Evolutionary conservation across 495 filamentous ascomycete species (phyloP).

Genomic region (Podospora fimiseda): DNA sequence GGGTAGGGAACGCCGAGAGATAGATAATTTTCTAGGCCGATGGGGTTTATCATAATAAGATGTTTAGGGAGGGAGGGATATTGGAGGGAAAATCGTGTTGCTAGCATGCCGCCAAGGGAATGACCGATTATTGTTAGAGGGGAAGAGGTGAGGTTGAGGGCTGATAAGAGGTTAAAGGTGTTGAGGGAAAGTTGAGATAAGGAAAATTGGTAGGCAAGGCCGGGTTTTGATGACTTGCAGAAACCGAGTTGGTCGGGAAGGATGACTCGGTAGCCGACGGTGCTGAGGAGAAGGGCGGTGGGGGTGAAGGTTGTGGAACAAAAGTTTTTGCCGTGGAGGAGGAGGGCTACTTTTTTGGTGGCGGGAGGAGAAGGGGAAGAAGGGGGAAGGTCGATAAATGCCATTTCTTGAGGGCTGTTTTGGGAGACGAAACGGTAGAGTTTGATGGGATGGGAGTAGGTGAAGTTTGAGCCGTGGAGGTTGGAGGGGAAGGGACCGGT

Average conservation of each 20-base stretch:
- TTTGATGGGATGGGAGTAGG: constrained; percentile 38
- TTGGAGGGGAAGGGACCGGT: constrained; percentile 25
- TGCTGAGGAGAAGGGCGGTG: constrained; percentile 28
- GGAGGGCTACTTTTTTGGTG: constrained; percentile 26
- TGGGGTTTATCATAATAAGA: constrained; percentile 33
- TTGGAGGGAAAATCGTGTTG: constrained; percentile 37
- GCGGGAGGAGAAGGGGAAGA: constrained; percentile 10
- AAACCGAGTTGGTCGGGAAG: constrained; percentile 43
- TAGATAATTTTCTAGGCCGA: constrained; percentile 43
- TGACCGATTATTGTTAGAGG: constrained; percentile 39
- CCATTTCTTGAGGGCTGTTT: constrained; percentile 34
- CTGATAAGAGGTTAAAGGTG: constrained; percentile 30
- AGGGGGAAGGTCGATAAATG: constrained; percentile 40
- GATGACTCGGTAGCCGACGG: constrained; percentile 38
- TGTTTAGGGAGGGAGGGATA: constrained; percentile 25
- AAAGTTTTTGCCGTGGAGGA: constrained; percentile 45
- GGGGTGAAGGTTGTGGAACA: constrained; percentile 38
- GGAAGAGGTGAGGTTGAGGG: constrained; percentile 13
- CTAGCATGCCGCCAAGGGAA: constrained; percentile 43
- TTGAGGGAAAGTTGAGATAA: constrained; percentile 38
- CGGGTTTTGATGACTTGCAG: constrained; percentile 44
- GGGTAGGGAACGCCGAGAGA: constrained; percentile 37
- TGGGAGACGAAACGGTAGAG: constrained; percentile 35
- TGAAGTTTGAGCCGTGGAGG: constrained; percentile 38
- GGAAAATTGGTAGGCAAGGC: constrained; percentile 34